Evolutionary conservation across 495 filamentous ascomycete genomes (phyloP), one percentile per base, ranked within the genome.

Genomic region (Podospora pseudoanserina): DNA sequence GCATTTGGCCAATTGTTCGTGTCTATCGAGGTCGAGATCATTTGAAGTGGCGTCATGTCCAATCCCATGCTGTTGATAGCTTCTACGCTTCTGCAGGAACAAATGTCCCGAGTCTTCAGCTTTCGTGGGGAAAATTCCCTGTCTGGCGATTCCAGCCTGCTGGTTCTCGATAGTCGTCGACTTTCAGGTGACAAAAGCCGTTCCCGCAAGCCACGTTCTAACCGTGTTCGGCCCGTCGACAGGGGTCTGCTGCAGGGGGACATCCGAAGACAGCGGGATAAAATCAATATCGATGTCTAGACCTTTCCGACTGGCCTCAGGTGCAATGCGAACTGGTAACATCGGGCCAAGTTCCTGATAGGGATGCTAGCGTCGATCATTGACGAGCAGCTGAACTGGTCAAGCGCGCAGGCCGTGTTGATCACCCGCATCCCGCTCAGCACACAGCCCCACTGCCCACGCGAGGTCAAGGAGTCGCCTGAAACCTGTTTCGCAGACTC

Each of bases 321-420:
- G 19, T 20, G 19, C 3, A 9, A 27, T 59, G 19, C 7, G 30
- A 62, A n/a, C 26, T 18, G 19, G 60, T 34, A 59, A 27, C 26
- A 59, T 34, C 1, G 23, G 11, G 23, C 18, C 60, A 62, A 18
- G 23, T 2, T 62, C 60, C 60, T n/a, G 20, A 26, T 62, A 26
- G 23, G 18, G 60, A 27, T 27, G 6, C 27, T 62, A 16, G 19
- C 27, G 60, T 62, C 60, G 60, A 62, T 62, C 60, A 62, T 62
- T 49, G 15, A 20, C n/a, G 18, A 58, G 55, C 55, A 58, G 55
- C 55, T 58, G n/a, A 58, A 20, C 54, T 15, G 30, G 30, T 32
- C 30, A 32, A 32, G 30, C 30, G 30, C 30, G 30, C 30, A 32
- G 30, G 30, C 30, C 30, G 23, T 23, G 34, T 39, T 39, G 34